phyloP scores from a whole-genome alignment of 805 yeast species.

The Candida dajiaensis region DNA sequence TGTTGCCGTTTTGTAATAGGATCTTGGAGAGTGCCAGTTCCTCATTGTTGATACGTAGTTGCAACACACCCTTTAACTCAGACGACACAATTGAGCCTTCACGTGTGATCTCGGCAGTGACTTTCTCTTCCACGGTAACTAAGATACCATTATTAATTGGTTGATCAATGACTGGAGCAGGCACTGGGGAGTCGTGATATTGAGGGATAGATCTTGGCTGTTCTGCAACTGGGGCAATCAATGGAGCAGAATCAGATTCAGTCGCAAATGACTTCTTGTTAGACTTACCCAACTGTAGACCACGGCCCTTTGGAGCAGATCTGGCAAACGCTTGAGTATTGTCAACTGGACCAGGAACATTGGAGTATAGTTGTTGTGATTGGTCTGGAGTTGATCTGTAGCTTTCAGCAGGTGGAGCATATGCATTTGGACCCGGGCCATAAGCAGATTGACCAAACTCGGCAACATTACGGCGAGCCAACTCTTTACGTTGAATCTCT shows the following conservation, averaged over 20 bases:
- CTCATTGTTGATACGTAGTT: conserved; percentile 78
- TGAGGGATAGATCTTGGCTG: conserved; percentile 12
- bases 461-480: conserved; percentile 46
- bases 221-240: conserved; percentile 25
- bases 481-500: conserved; percentile 77
- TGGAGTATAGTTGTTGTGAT: conserved; percentile 13
- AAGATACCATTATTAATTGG: conserved; percentile 69
- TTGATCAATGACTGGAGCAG: conserved; percentile 15
- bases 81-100: conserved; percentile 70
- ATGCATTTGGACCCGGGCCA: conserved; percentile 10
- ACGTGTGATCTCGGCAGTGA: conserved; percentile 71
- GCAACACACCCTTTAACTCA: conserved; percentile 88
- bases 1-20: conserved; percentile 44
- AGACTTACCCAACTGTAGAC: conserved; percentile 69
- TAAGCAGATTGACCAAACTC: conserved; percentile 3
- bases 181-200: conserved; percentile 8
- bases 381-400: conserved; percentile 10
- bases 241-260: conserved; percentile 24
- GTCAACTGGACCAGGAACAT: conserved; percentile 21
- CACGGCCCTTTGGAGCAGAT: conserved; percentile 53
- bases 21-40: conserved; percentile 63
- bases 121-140: conserved; percentile 68
- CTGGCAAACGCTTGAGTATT: conserved; percentile 8
- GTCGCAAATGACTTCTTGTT: conserved; percentile 18
- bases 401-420: conserved; percentile 1